These are phyloP conservation scores for Monilinia fructigena DNA, from an alignment of 2,329 filamentous ascomycete genomes.

Conservation along the genomic window DNA sequence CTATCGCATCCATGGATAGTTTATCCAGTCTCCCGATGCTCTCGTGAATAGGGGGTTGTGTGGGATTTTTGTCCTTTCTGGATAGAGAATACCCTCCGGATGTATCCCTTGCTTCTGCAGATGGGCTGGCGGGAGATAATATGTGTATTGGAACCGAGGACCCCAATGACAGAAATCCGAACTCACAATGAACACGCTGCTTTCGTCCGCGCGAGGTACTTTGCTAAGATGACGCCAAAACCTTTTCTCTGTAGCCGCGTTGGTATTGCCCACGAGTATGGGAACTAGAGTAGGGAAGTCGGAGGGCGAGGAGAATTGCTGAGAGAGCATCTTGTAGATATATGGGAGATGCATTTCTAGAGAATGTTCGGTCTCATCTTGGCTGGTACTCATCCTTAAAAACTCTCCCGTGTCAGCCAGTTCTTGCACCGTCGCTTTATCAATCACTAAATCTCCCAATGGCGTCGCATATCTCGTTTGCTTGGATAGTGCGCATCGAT, in stretches of 20 bases:
- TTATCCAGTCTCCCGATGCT: conserved; percentile 80
- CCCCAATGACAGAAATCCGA: conserved; percentile 99
- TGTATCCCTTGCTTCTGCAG: conserved; percentile 35
- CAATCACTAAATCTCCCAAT: conserved; percentile 67
- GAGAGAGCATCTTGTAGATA: conserved; percentile 72
- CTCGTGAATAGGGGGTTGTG: conserved; percentile 67
- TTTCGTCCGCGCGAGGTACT: conserved; percentile 73
- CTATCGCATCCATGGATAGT: conserved; percentile 79
- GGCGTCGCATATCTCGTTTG: conserved; percentile 73
- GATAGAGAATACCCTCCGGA: conserved; percentile 37
- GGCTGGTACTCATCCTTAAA: conserved; percentile 59
- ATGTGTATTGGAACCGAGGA: conserved; percentile 75
- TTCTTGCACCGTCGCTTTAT: conserved; percentile 53
- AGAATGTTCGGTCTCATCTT: conserved; percentile 85
- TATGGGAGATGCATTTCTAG: conserved; percentile 97
- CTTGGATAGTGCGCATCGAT: conserved; percentile 71
- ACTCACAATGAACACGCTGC: conserved; percentile 81
- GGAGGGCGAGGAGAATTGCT: conserved; percentile 47
- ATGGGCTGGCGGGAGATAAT: conserved; percentile 63
- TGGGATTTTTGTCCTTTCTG: conserved; percentile 40
- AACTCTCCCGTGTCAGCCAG: conserved; percentile 57
- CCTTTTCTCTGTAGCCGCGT: conserved; percentile 60
- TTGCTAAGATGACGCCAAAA: conserved; percentile 71
- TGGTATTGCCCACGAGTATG: conserved; percentile 79
- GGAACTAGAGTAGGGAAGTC: conserved; percentile 74